These are phyloP conservation scores for Ganoderma resinaceum DNA, from an alignment of 1,284 basidiomycete species.

Conservation along the genomic window DNA sequence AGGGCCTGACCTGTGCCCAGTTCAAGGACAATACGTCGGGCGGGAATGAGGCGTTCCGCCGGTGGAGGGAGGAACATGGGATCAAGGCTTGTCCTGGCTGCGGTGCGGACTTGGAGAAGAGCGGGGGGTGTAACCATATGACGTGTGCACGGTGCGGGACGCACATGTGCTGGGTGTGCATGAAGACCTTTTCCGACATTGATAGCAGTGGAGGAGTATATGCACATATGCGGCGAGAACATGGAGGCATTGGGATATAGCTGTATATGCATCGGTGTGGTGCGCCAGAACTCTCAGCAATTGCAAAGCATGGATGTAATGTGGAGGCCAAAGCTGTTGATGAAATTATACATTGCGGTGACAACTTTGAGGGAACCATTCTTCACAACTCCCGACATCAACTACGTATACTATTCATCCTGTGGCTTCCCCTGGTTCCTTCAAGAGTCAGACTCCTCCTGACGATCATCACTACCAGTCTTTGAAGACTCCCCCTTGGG, in stretches of 20 bases:
- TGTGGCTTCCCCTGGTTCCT: background rate
- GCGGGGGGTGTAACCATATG: slow-evolving; percentile 36
- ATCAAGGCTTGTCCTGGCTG: slow-evolving; percentile 47
- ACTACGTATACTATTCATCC: background rate
- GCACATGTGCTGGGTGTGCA: slow-evolving; percentile 34
- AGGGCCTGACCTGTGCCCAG: slow-evolving; percentile 40
- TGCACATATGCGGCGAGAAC: slow-evolving; percentile 28
- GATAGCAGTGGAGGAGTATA: slow-evolving; percentile 29
- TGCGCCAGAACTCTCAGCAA: background rate
- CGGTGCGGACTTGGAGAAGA: slow-evolving; percentile 42
- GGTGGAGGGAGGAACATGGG: slow-evolving; percentile 40
- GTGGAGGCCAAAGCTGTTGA: background rate
- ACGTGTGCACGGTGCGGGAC: slow-evolving; percentile 26
- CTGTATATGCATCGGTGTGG: background rate
- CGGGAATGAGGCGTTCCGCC: slow-evolving; percentile 33
- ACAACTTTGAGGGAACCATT: background rate
- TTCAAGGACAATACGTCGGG: slow-evolving; percentile 34
- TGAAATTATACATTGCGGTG: background rate
- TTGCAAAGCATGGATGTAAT: background rate
- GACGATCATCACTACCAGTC: background rate
- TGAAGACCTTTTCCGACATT: slow-evolving; percentile 26
- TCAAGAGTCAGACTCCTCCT: background rate
- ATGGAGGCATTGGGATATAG: slow-evolving; percentile 23
- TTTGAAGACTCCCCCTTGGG: background rate
- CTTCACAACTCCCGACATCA: background rate